Evolutionary conservation across 2,329 filamentous ascomycete species (phyloP), one percentile per base, ranked within the genome.

Genomic region (Colletotrichum sp.): DNA sequence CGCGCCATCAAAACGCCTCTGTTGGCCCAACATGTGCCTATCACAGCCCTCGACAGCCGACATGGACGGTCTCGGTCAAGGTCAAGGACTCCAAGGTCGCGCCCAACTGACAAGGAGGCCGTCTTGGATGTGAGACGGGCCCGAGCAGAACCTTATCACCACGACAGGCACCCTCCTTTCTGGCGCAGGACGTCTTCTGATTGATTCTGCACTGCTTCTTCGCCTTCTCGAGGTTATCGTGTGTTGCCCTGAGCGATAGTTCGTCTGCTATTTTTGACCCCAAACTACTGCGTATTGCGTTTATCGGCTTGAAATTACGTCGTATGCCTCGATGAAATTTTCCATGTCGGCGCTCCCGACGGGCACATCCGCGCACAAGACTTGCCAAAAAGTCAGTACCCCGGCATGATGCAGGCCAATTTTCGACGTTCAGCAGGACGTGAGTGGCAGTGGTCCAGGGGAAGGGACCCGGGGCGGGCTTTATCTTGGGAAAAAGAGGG

Each of bases 191-290:
- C 30, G 27, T 22, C 59, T 63, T 63, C 59, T 34, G 27, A 52
- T 52, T 27, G 27, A 59, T 44, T 27, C 61, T 28, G 13, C 34
- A 22, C 6, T 64, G 36, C 25, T 64, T 32, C 61, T 2, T 30
- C 59, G 59, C 32, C 59, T 36, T 59, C 61, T 68, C 70, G 55
- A 39, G 55, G 57, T 59, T 68, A 44, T 16, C 25, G 39, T 61
- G 32, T 32, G 19, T 68, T n/a, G 52, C 66, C 57, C 48, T 59
- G 63, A 61, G 66, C 44, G 12, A 11, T 36, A 57, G 57, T 67
- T 72, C 32, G 34, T 28, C 52, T 57, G 59, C 73, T 75, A 75
- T 75, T 75, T 75, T 75, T 75, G 64, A 68, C 44, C 68, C 52
- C 71, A 64, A 72, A 22, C 44, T 13, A 52, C n/a, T 52, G 44